Conservation (phyloP, 108 stramenopile genomes). For the Fragilariopsis cylindrus region DNA sequence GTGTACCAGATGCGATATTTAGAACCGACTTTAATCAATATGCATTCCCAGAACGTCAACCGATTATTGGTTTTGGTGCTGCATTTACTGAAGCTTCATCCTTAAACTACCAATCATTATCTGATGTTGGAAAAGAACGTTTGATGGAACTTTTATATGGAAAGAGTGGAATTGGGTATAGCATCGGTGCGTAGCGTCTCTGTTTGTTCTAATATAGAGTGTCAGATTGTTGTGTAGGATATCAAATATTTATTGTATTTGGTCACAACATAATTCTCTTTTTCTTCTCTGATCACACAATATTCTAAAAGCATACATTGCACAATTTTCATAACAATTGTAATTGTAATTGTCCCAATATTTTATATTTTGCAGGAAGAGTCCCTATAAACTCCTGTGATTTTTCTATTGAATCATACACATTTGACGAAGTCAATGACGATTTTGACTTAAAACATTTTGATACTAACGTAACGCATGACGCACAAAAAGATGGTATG, state of each 20-base stretch:
- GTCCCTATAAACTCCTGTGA: slow-evolving; percentile 97
- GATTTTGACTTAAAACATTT: slow-evolving; percentile 90
- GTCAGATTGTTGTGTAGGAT: neutral
- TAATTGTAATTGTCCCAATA: neutral
- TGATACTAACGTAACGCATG: slow-evolving; percentile 72
- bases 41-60: slow-evolving; percentile 53
- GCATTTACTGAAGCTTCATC: slow-evolving; percentile 96
- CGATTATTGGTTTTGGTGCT: slow-evolving; percentile 94
- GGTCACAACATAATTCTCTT: neutral
- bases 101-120: slow-evolving; percentile 81
- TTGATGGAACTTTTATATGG: slow-evolving; percentile 92
- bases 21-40: slow-evolving; percentile 41
- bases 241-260: neutral
- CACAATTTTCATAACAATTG: neutral
- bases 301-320: neutral
- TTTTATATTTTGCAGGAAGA: slow-evolving; percentile 65
- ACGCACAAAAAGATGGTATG: slow-evolving; percentile 76
- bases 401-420: slow-evolving; percentile 86
- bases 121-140: slow-evolving; percentile 56
- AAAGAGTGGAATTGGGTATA: slow-evolving; percentile 67
- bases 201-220: slow-evolving; percentile 40
- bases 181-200: slow-evolving; percentile 1
- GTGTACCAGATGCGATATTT: slow-evolving; percentile 61
- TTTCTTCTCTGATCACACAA: neutral
- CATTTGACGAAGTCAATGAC: slow-evolving; percentile 82